Percentiles rank a stretch among this genome's conserved stretches.
Conservation (phyloP, 75 land plant genomes). For the Pseudotsuga menziesii region DNA sequence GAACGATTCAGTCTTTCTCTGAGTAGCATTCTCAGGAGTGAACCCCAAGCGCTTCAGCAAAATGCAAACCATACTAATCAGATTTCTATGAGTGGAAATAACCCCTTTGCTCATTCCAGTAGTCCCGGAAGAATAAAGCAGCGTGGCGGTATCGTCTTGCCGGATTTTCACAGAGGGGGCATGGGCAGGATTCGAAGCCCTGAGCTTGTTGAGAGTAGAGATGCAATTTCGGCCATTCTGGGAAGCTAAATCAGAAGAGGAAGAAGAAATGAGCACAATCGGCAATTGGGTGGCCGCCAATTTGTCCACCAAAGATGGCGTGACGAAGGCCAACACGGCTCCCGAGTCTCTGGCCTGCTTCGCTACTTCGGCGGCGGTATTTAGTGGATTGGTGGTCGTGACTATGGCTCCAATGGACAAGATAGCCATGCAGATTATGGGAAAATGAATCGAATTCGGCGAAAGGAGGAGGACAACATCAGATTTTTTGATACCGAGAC, state of each 20-base stretch:
- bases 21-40: background rate
- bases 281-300: constrained; percentile 31
- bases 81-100: constrained; percentile 64
- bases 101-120: constrained; percentile 92
- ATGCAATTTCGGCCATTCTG: constrained; percentile 5
- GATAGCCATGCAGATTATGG: constrained; percentile 69
- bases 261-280: constrained; percentile 18
- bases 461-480: constrained; percentile 89
- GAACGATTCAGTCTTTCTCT: constrained; percentile 10
- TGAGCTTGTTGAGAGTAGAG: no score
- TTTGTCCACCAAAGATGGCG: constrained; percentile 42
- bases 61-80: constrained; percentile 56
- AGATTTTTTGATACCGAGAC: constrained; percentile 50
- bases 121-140: constrained; percentile 34
- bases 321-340: constrained; percentile 56
- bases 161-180: background rate
- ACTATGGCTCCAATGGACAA: constrained; percentile 82
- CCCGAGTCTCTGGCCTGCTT: constrained; percentile 68
- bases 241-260: constrained; percentile 14
- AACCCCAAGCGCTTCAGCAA: constrained; percentile 20
- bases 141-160: constrained; percentile 6
- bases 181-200: no score
- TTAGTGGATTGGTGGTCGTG: constrained; percentile 95
- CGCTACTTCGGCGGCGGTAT: constrained; percentile 67
- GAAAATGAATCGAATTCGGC: constrained; percentile 84